A percentile compares a stretch with the other conserved stretches of the same genome.
These are phyloP conservation scores for Davidsoniella virescens DNA, from an alignment of 2,329 filamentous ascomycete species.

Conservation along the genomic window DNA sequence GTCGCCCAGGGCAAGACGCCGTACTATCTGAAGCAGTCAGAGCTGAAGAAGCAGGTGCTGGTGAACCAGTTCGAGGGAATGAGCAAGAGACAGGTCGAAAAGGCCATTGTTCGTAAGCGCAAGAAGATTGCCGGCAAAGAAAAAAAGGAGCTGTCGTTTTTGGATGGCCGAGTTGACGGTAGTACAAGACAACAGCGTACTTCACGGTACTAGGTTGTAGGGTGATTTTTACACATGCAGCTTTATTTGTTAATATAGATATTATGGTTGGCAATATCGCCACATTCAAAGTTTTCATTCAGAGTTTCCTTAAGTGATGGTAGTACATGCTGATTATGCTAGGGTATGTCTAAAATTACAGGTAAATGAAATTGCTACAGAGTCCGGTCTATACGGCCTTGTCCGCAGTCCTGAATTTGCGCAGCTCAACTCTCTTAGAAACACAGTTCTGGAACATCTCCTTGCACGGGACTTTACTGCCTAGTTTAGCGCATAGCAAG, in stretches of 20 bases:
- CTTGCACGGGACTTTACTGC: constrained; percentile 66
- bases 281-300: too few species aligned
- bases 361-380: not conserved
- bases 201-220: too few species aligned
- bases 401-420: not conserved
- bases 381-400: not conserved
- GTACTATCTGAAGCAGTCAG: constrained; percentile 83
- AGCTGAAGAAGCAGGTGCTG: constrained; percentile 75
- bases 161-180: constrained; percentile 19
- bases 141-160: constrained; percentile 49
- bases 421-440: not conserved
- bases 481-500: constrained; percentile 71
- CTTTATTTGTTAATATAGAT: too few species aligned
- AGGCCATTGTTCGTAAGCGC: constrained; percentile 67
- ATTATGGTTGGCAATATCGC: too few species aligned
- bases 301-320: not conserved
- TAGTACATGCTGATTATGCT: not conserved
- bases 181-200: not conserved
- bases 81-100: constrained; percentile 72
- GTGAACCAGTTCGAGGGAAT: constrained; percentile 66
- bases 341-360: too few species aligned
- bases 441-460: constrained; percentile 50
- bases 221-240: too few species aligned
- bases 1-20: constrained; percentile 81
- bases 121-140: constrained; percentile 84